A percentile compares a stretch with the other conserved stretches of the same genome.
Evolutionary conservation across 2,329 filamentous ascomycete genomes (phyloP).

Genomic region (Aciculosporium take): DNA sequence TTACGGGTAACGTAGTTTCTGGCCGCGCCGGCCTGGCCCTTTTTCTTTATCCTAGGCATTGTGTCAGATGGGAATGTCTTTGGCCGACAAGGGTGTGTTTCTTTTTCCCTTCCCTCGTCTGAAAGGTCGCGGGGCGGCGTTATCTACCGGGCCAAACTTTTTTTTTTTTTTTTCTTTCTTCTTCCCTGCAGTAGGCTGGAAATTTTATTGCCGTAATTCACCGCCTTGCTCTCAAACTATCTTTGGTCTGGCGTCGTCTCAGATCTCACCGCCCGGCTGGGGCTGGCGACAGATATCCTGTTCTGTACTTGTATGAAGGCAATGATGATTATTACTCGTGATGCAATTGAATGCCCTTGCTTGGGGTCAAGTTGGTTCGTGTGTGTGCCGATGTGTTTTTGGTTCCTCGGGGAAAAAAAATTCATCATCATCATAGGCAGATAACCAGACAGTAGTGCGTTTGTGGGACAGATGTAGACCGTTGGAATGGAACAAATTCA

Average conservation of each 20-base stretch:
- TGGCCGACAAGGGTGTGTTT: slow-evolving; percentile 6
- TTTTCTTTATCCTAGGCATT: slow-evolving; percentile 79
- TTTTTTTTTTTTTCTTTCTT: slow-evolving; percentile 20
- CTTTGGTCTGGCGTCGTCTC: slow-evolving; percentile 8
- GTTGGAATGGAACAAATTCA: no score
- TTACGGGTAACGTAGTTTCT: slow-evolving; percentile 98
- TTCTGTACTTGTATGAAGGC: no score
- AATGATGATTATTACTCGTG: no score
- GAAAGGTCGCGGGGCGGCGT: slow-evolving; percentile 22
- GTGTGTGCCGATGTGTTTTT: no score
- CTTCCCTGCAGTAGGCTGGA: slow-evolving; percentile 13
- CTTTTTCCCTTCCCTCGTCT: background rate
- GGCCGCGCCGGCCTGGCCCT: slow-evolving; percentile 79
- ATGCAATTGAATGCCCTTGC: no score
- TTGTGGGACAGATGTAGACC: no score
- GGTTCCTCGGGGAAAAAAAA: no score
- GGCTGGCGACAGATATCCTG: slow-evolving; percentile 19
- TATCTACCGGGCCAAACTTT: slow-evolving; percentile 9
- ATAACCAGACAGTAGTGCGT: no score
- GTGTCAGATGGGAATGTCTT: slow-evolving; percentile 9
- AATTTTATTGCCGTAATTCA: slow-evolving; percentile 21
- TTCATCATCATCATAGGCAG: no score
- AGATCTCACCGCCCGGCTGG: slow-evolving; percentile 13
- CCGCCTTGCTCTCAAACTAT: slow-evolving; percentile 12
- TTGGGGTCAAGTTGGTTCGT: no score